Base-by-base conservation (phyloP, 768 basidiomycete genomes). In the Suillus americanus region DNA sequence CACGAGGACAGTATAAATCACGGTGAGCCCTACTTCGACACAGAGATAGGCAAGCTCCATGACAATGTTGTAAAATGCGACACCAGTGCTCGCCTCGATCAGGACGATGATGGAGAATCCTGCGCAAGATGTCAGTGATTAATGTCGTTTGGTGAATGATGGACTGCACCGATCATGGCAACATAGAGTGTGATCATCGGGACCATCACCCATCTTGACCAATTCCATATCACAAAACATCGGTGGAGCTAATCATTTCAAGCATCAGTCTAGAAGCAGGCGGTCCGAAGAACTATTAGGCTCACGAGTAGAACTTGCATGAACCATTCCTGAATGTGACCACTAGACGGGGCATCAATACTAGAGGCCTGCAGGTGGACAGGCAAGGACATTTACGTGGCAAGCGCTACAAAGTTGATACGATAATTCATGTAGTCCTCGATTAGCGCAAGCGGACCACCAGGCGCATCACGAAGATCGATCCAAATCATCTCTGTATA, bases 1-100 rank as follows among this genome's bases (percentile, higher is more conserved):
- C 48, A 81, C 76, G 8, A 77, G 67, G 40, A 75, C 9, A 0
- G 79, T 77, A 46, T 75, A 69, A 28, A 76, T 23, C 41, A 80
- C 43, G 46, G 75, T 79, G 30, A 77, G 62, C 18, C 70, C 71
- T 3, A 79, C 62, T 28, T 77, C 68, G 20, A 78, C 65, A 37
- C 63, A 72, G 55, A 74, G 72, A 62, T 79, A 80, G 2, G 70
- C 67, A 14, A 77, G 41, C 55, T 73, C 65, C n/a, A 67, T 54
- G 61, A 67, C 62, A 54, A 75, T 60, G 56, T 75, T 64, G 57
- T 73, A 73, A 64, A 73, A 74, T 41, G 61, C 12, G 13, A 63
- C 45, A 20, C 68, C 71, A 12, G 25, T 70, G 12, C 25, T 16
- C 25, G 69, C 43, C 63, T 66, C 62, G 3, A 60, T 65, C 9